Base-by-base conservation (phyloP, 208 protist species). In the Balamuthia mandrillaris region DNA sequence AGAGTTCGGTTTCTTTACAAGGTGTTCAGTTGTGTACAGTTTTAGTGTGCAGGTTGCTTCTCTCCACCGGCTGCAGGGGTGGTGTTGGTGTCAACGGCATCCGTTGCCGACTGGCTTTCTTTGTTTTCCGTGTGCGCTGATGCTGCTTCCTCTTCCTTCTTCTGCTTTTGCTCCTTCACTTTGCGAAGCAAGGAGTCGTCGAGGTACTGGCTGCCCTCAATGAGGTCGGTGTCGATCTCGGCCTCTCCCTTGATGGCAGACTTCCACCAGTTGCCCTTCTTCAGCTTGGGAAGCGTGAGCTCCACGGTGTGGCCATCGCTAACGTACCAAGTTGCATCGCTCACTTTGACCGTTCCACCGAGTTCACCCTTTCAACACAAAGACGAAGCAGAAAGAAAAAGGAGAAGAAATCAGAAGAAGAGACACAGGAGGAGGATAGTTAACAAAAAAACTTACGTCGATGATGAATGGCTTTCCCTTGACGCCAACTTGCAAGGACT, bases 241-340 rank as follows among this genome's bases (percentile, higher is more conserved):
- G 47, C 72, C 9, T 51, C 72, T 24, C 61, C 72, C 24, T 81
- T 81, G 35, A 81, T 39, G 9, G 61, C 35, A 39, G 47, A 81
- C n/a, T 81, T 51, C 72, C 72, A 81, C 72, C 72, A 81, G 12
- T 81, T 51, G n/a, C 61, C 72, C 72, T 77, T 39, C 24, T 77
- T 81, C 72, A 63, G 47, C 72, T 81, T 81, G 72, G 35, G 41
- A 35, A 81, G 52, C n/a, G 18, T 61, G 52, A 81, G 54, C 47
- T 81, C 72, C n/a, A 81, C 47, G 3, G 72, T 81, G 49, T 81
- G 47, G 6, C 72, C 72, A 21, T 81, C 72, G 29, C 61, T 81
- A 5, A 51, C 61, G n/a, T n/a, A n/a, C 72, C 72, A 81, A 2
- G 72, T 81, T 42, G n/a, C 41, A 24, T 81, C 72, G 7, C 24